Conservation (phyloP, 75 land plant genomes). For the Isoetes taiwanensis region DNA sequence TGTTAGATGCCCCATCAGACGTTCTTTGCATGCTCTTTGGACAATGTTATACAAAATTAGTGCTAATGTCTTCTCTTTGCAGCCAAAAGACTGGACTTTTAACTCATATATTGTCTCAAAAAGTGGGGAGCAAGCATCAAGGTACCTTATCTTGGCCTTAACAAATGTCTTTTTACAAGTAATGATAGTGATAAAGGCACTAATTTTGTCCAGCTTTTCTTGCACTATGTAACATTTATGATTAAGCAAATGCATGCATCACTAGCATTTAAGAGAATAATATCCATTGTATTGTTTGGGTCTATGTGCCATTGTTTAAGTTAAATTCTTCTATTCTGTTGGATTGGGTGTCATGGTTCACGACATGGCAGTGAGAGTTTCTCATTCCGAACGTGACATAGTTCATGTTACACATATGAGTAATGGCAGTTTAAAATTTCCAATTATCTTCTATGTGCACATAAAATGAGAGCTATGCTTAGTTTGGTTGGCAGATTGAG, state of each 20-base stretch:
- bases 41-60: too few species aligned
- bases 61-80: too few species aligned
- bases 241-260: neutral
- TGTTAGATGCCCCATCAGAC: too few species aligned
- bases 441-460: neutral
- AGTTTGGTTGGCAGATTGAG: slow-evolving; percentile 33
- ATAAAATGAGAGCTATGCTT: too few species aligned
- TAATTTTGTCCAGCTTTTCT: neutral
- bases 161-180: neutral
- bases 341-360: too few species aligned
- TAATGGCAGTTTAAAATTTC: neutral
- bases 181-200: neutral
- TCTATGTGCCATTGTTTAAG: too few species aligned
- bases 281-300: too few species aligned
- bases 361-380: too few species aligned
- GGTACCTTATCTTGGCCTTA: slow-evolving; percentile 21
- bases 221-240: neutral
- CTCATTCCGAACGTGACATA: too few species aligned
- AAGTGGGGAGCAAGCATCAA: slow-evolving; percentile 55
- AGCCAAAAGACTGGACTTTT: slow-evolving; percentile 77
- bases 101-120: slow-evolving; percentile 57
- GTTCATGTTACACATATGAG: neutral
- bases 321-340: too few species aligned
- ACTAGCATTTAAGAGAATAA: too few species aligned
- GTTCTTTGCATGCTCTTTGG: too few species aligned